A percentile compares a stretch with the other conserved stretches of the same genome.
Conservation (phyloP, 2,329 filamentous ascomycete genomes). For the Xylaria sp. region DNA sequence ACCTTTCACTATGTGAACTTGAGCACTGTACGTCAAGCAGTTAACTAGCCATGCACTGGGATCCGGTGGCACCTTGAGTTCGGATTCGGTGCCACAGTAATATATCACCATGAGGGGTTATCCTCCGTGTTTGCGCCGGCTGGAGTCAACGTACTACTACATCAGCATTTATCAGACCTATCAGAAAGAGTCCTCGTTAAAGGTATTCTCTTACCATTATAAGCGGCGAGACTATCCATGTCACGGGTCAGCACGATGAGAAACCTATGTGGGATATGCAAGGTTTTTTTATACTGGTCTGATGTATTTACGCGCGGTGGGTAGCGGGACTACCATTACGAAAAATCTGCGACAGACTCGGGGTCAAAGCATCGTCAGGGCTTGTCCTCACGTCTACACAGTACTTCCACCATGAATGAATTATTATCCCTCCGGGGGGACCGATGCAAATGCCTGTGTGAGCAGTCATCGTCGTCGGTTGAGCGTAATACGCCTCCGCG, state of each 20-base stretch:
- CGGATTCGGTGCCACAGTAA: background rate
- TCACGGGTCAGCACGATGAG: background rate
- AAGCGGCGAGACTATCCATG: background rate
- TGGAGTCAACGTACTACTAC: no score
- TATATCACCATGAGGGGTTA: background rate
- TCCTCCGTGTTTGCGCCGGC: background rate
- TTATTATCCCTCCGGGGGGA: conserved; percentile 35
- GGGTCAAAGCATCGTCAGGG: conserved; percentile 36
- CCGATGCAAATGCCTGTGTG: conserved; percentile 32
- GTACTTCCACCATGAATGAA: conserved; percentile 45
- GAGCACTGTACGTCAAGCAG: background rate
- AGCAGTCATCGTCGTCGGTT: conserved; percentile 25
- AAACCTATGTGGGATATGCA: background rate
- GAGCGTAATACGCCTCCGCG: conserved; percentile 24
- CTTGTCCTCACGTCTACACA: conserved; percentile 39
- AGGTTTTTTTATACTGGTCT: conserved; percentile 29
- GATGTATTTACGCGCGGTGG: conserved; percentile 41
- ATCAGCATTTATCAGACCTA: background rate
- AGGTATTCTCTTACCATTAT: background rate
- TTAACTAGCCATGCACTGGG: background rate
- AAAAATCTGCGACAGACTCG: conserved; percentile 33
- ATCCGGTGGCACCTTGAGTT: background rate
- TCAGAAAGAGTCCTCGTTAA: no score
- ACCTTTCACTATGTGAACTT: background rate
- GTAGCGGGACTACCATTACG: conserved; percentile 37